Evolutionary conservation across 2,329 filamentous ascomycete genomes (phyloP), one percentile per base, ranked within the genome.

Genomic region (Fusarium austroafricanum): DNA sequence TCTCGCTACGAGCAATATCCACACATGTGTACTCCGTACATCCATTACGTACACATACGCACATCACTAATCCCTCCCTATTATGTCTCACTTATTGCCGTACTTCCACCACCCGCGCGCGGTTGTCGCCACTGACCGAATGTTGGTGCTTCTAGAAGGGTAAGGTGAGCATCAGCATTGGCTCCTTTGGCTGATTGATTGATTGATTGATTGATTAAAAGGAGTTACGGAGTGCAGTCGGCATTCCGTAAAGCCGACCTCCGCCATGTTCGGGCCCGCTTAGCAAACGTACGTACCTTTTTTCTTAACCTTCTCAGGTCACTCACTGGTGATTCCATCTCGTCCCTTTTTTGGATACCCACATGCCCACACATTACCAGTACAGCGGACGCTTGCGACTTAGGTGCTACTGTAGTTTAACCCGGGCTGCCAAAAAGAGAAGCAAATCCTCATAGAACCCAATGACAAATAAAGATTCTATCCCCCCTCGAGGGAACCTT

Each of bases 71-170:
- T 33, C 12, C 42, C 33, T 43, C 40, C 49, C 28, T 29, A 18
- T 42, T 42, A 43, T 38, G 38, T 52, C n/a, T 53, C 55, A 50
- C 44, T 47, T 50, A 61, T 55, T 66, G 50, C 57, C 61, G 52
- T 63, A 57, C 31, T 64, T 57, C 57, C 59, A 62, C 57, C 42
- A 11, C 29, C 57, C 47, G 14, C n/a, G n/a, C n/a, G n/a, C n/a
- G n/a, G n/a, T 15, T 55, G n/a, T 33, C 62, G 26, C 26, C 26
- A 68, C 65, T 65, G 49, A 50, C 45, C 46, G 60, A 65, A 46
- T 39, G 23, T 49, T 65, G 28, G 35, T 55, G 51, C 35, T 66
- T 66, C 61, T 61, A 66, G 62, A 67, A 68, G 45, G 40, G 35
- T 54, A 61, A 61, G 46, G 45, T 54, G 37, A 62, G 44, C 35